Evolutionary conservation across 2,329 filamentous ascomycete species (phyloP), one percentile per base, ranked within the genome.

Genomic region (Aspergillus sp.): DNA sequence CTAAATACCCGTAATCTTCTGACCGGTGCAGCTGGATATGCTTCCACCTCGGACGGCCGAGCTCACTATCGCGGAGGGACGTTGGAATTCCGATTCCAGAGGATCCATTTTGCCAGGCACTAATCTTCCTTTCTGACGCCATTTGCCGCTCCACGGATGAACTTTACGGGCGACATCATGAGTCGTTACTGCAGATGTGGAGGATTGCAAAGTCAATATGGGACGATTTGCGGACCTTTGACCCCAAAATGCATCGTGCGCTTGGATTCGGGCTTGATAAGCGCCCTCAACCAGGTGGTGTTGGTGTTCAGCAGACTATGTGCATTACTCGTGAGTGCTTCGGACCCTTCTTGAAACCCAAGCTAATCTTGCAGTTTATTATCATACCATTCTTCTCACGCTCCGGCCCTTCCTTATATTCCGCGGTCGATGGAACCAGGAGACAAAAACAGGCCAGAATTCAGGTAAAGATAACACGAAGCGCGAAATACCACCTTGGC

Each of bases 321-420:
- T 67, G 76, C 8, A 71, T 68, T 6, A 76, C 75, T 5, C 64
- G 77, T 78, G 63, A 66, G 76, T 65, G 2, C 22, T 7, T 7
- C 4, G 7, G 5, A 39, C 7, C 1, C 3, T 11, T 12, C 4
- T 41, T 20, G 4, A 18, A 8, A 4, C 15, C 8, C 8, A 17
- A 13, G 12, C 49, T 22, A 18, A 48, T 8, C 0, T 7, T 15
- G 24, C 20, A 80, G 77, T 78, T 39, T 80, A 79, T 44, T 74
- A 79, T 30, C 76, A 77, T 48, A 77, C 74, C 2, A 59, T 79
- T 1, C 61, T 78, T 3, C 57, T 80, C 6, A 78, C 75, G 0
- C 79, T 78, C 52, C 71, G 77, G 0, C 77, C 78, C 4, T 80
- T 80, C 53, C 55, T 80, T 24, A 76, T 79, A 8, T 71, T 80